Conservation (phyloP, 257 asterid genomes). For the Fraxinus excelsior region DNA sequence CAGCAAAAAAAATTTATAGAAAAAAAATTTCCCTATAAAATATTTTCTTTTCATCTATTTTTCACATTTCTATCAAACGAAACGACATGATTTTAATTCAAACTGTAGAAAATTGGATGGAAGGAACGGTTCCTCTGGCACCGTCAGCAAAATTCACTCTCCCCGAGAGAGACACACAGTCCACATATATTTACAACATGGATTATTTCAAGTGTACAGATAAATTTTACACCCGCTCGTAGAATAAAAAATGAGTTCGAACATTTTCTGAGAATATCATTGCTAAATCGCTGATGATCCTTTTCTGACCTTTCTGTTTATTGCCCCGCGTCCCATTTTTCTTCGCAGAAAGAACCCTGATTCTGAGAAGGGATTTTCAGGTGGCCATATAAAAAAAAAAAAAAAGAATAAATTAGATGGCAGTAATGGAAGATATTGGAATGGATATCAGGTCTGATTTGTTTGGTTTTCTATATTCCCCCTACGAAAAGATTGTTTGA, state of each 20-base stretch:
- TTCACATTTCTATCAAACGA: no score
- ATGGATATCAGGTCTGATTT: constrained; percentile 47
- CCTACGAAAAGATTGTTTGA: neutral
- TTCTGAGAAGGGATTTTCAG: neutral
- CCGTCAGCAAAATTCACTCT: neutral
- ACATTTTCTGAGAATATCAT: neutral
- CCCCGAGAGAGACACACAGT: neutral
- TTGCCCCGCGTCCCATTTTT: neutral
- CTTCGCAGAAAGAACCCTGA: neutral
- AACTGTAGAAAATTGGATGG: neutral
- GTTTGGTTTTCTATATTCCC: neutral
- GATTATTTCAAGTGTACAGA: no score
- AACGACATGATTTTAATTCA: no score
- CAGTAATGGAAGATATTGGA: constrained; percentile 41
- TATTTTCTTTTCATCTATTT: no score
- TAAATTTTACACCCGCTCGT: no score
- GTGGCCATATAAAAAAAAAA: neutral
- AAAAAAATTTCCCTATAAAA: no score
- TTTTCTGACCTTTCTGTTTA: neutral
- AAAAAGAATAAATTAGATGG: constrained; percentile 7
- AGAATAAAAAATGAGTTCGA: no score
- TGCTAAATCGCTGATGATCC: neutral
- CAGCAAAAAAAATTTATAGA: no score
- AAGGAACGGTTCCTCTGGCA: neutral
- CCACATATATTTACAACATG: no score